phyloP scores from a whole-genome alignment of 805 yeast species.

The Ogataea ramenticola region DNA sequence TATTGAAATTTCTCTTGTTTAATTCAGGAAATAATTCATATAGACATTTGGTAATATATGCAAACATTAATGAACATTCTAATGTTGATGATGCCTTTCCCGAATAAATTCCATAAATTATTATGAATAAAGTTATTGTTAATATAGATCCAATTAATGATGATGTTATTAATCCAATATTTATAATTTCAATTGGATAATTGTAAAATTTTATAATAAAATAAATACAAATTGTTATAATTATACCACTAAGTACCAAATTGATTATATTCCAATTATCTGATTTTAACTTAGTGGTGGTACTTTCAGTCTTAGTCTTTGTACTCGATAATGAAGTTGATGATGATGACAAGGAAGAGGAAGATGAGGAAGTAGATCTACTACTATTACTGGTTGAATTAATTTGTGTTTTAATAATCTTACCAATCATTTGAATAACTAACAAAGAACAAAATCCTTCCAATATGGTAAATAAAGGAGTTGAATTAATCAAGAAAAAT shows the following conservation, averaged over 20 bases:
- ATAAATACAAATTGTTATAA: slow-evolving; percentile 69
- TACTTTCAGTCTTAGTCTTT: too few species aligned
- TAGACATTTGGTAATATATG: slow-evolving; percentile 87
- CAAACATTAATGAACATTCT: slow-evolving; percentile 79
- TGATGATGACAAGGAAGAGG: too few species aligned
- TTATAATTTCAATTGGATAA: slow-evolving; percentile 53
- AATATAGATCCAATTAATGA: slow-evolving; percentile 81
- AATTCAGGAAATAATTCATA: slow-evolving; percentile 90
- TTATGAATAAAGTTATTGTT: slow-evolving; percentile 65
- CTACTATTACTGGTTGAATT: slow-evolving; percentile 15
- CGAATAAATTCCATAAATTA: slow-evolving; percentile 77
- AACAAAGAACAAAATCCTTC: slow-evolving; percentile 92
- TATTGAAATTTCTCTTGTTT: slow-evolving; percentile 38
- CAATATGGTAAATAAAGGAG: slow-evolving; percentile 80
- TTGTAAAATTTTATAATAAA: slow-evolving; percentile 79
- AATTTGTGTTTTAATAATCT: slow-evolving; percentile 66
- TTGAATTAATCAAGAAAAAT: slow-evolving; percentile 62
- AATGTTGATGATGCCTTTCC: slow-evolving; percentile 75
- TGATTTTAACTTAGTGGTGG: too few species aligned
- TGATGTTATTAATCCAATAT: slow-evolving; percentile 66
- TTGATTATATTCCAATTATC: slow-evolving; percentile 77
- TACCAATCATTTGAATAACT: slow-evolving; percentile 89
- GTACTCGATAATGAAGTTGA: too few species aligned
- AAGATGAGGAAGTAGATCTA: too few species aligned
- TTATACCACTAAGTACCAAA: slow-evolving; percentile 63